Evolutionary conservation across 2,329 filamentous ascomycete species (phyloP).

Genomic region (Penicillium sclerotiorum): DNA sequence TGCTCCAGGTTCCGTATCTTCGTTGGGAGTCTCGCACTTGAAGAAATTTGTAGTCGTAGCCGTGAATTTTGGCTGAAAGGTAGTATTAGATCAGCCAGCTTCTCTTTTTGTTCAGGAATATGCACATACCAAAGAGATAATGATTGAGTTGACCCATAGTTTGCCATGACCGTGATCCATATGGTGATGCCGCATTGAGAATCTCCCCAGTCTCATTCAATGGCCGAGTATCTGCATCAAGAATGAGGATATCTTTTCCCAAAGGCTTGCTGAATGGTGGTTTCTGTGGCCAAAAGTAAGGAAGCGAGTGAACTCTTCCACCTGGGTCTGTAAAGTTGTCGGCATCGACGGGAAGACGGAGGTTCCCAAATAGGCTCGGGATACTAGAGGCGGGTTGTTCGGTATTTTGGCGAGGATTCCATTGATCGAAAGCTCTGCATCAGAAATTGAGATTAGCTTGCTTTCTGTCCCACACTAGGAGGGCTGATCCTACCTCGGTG

Average conservation of each 20-base stretch:
- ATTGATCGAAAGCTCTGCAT: neutral
- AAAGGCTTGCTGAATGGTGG: slow-evolving; percentile 9
- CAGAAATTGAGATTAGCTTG: neutral
- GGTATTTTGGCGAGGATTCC: neutral
- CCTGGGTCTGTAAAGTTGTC: slow-evolving; percentile 2
- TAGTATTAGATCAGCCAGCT: neutral
- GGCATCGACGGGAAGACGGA: slow-evolving; percentile 8
- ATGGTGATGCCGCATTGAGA: slow-evolving; percentile 9
- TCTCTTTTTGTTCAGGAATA: neutral
- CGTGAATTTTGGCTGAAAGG: slow-evolving; percentile 50
- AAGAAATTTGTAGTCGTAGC: slow-evolving; percentile 54
- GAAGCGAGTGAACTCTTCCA: slow-evolving; percentile 4
- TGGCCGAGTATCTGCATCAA: slow-evolving; percentile 19
- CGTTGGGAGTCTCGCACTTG: slow-evolving; percentile 45
- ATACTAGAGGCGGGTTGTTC: neutral
- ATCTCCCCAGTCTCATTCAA: slow-evolving; percentile 15
- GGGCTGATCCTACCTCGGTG: neutral
- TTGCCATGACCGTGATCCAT: neutral
- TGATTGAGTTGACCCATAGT: slow-evolving; percentile 40
- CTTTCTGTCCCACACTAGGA: neutral
- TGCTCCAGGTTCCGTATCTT: slow-evolving; percentile 52
- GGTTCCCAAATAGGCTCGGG: neutral
- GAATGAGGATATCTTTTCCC: slow-evolving; percentile 16
- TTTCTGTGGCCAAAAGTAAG: neutral
- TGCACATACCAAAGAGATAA: slow-evolving; percentile 42